Evolutionary conservation across 139 green algal species (phyloP).

Genomic region (Parachlorella kessleri): DNA sequence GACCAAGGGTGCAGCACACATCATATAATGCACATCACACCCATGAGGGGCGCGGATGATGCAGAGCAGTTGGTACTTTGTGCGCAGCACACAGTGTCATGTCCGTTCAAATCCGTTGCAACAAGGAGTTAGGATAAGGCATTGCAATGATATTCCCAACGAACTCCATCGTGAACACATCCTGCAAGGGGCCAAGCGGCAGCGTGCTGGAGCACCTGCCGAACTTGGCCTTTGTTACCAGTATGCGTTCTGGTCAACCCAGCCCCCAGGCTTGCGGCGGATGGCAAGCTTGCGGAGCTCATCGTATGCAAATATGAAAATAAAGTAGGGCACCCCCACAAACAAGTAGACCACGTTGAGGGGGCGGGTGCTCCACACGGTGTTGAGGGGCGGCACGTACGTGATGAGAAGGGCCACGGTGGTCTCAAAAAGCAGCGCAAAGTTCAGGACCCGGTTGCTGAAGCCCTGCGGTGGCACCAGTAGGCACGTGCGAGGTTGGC

Average conservation of each 20-base stretch:
- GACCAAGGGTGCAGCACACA: too few relatives aligned
- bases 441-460: constrained; percentile 69
- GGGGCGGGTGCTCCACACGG: constrained; percentile 67
- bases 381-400: constrained; percentile 68
- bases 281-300: constrained; percentile 74
- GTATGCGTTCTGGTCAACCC: constrained; percentile 58
- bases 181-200: too few relatives aligned
- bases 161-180: too few relatives aligned
- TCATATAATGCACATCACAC: too few relatives aligned
- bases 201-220: too few relatives aligned
- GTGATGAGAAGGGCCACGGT: constrained; percentile 54
- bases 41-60: too few relatives aligned
- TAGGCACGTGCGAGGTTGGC: neutral
- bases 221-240: constrained; percentile 58
- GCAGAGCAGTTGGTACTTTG: too few relatives aligned
- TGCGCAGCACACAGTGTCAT: too few relatives aligned
- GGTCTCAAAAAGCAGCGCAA: constrained; percentile 66
- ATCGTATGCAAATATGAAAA: constrained; percentile 77
- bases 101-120: too few relatives aligned
- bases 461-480: constrained; percentile 52
- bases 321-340: constrained; percentile 59
- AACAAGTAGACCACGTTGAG: constrained; percentile 72
- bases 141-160: too few relatives aligned
- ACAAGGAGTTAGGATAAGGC: too few relatives aligned
- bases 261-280: constrained; percentile 53